phyloP scores from a whole-genome alignment of 2,329 filamentous ascomycete genomes.

The Leptographium radiaticola region DNA sequence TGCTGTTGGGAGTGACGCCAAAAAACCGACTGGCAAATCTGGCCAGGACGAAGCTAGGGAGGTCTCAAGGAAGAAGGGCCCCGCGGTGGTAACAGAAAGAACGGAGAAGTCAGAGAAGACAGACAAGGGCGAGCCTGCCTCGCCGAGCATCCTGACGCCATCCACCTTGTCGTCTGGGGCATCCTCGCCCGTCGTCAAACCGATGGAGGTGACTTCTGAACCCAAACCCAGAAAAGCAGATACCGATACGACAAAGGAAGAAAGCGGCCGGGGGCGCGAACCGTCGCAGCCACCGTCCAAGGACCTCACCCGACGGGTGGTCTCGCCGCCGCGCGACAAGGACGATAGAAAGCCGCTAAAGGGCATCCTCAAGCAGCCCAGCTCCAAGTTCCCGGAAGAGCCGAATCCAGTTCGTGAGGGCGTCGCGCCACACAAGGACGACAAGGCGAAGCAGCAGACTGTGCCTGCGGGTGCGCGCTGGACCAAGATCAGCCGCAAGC shows the following conservation, averaged over 20 bases:
- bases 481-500: slow-evolving; percentile 81
- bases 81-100: not conserved
- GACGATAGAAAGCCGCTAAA: slow-evolving; percentile 48
- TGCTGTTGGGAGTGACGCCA: not conserved
- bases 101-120: not conserved
- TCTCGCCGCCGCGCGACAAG: slow-evolving; percentile 52
- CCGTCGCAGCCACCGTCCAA: slow-evolving; percentile 4
- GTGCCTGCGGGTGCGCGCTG: slow-evolving; percentile 71
- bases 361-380: slow-evolving; percentile 77
- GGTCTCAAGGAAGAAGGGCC: not conserved
- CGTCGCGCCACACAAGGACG: slow-evolving; percentile 86
- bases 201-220: slow-evolving; percentile 9
- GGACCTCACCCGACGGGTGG: slow-evolving; percentile 40
- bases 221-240: not conserved
- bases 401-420: slow-evolving; percentile 73
- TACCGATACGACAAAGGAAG: not conserved
- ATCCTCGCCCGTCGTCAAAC: slow-evolving; percentile 18
- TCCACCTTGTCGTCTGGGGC: slow-evolving; percentile 8
- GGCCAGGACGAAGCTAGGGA: not conserved
- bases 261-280: slow-evolving; percentile 2
- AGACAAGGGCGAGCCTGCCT: not conserved
- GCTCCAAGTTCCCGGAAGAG: slow-evolving; percentile 74
- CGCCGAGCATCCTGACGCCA: slow-evolving; percentile 10
- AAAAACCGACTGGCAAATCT: not conserved
- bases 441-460: slow-evolving; percentile 52